A percentile compares a stretch with the other conserved stretches of the same genome.
Evolutionary conservation across 2,329 filamentous ascomycete genomes (phyloP).

Genomic region (Sodiomyces alkalinus): DNA sequence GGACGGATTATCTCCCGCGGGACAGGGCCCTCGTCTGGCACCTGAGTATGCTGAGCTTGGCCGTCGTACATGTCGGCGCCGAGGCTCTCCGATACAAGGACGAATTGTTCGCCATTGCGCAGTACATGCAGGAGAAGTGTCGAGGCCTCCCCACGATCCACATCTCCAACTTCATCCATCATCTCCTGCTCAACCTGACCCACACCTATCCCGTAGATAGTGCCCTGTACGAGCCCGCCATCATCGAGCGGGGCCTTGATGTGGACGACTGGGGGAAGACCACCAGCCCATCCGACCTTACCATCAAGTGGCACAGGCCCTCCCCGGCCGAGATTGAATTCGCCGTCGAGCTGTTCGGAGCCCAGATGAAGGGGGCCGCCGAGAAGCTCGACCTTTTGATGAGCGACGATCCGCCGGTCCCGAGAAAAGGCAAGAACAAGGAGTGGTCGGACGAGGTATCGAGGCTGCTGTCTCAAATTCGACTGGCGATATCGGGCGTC

Average conservation of each 20-base stretch:
- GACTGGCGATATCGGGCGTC: slow-evolving; percentile 80
- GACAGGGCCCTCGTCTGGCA: slow-evolving; percentile 94
- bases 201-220: slow-evolving; percentile 89
- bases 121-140: slow-evolving; percentile 94
- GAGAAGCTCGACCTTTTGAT: slow-evolving; percentile 65
- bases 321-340: slow-evolving; percentile 69
- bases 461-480: slow-evolving; percentile 71
- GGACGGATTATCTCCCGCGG: slow-evolving; percentile 81
- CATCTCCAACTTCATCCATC: slow-evolving; percentile 95
- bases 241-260: slow-evolving; percentile 55
- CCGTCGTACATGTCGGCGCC: slow-evolving; percentile 85
- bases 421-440: slow-evolving; percentile 88
- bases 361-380: slow-evolving; percentile 64
- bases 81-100: slow-evolving; percentile 80
- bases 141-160: slow-evolving; percentile 88
- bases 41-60: slow-evolving; percentile 94
- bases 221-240: slow-evolving; percentile 68
- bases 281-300: slow-evolving; percentile 60
- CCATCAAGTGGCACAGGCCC: slow-evolving; percentile 84
- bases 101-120: slow-evolving; percentile 78
- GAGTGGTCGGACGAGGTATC: slow-evolving; percentile 98
- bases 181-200: slow-evolving; percentile 85
- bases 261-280: slow-evolving; percentile 72
- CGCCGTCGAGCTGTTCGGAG: slow-evolving; percentile 76
- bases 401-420: slow-evolving; percentile 65